Evolutionary conservation across 1,284 basidiomycete species (phyloP), one percentile per base, ranked within the genome.

Genomic region (Ganoderma meredithae): DNA sequence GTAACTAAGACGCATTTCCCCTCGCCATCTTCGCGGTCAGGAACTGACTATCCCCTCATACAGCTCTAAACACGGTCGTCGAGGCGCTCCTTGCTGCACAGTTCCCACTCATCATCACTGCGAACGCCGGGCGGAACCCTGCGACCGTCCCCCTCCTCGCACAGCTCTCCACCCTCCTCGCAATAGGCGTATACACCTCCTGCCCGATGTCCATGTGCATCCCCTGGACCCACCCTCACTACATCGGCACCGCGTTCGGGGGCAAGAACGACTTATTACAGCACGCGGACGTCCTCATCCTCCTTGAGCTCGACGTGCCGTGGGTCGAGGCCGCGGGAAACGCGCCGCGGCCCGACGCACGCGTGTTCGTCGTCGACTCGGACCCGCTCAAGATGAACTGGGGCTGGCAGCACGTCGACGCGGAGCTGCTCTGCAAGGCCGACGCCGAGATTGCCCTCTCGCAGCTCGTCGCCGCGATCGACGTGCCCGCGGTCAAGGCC

Each of bases 41-140:
- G n/a, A n/a, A n/a, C n/a, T n/a, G n/a, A n/a, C n/a, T n/a, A n/a
- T n/a, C n/a, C n/a, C n/a, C n/a, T n/a, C n/a, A n/a, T n/a, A n/a
- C n/a, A n/a, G n/a, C n/a, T n/a, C n/a, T 83, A 5, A 74, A 69
- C 12, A 78, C 76, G 0, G 88, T 92, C 60, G 81, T 81, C 0
- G 72, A 77, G 1, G 83, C 90, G 12, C 82, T 92, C 5, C 72
- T 85, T 10, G 72, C 77, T 0, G 86, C 90, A 1, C 79, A 79
- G 27, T 82, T 81, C 12, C 91, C 91, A 0, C 80, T 92, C 62
- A 88, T 93, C 70, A 84, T 93, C 66, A 88, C 89, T 3, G 88
- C 88, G 0, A 83, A 87, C 75, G 76, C 89, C 9, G 91, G 90
- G 2, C 83, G 88, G n/a, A 88, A 89, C 69, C 79, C 78, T 0